Evolutionary conservation across 768 basidiomycete species (phyloP).

Genomic region (Podaxis sp.): DNA sequence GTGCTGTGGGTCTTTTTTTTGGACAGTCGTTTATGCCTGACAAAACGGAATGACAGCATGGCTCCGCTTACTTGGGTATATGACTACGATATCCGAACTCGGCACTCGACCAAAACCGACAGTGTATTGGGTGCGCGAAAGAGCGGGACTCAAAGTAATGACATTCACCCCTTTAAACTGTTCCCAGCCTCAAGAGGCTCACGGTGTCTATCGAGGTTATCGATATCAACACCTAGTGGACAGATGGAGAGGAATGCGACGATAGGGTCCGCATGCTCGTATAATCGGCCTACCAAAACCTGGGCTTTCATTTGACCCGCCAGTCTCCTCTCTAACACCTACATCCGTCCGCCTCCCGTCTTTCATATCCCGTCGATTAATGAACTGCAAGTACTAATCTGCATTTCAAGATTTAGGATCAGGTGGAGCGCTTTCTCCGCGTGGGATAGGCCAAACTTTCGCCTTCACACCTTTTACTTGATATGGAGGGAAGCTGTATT

Average conservation of each 20-base stretch:
- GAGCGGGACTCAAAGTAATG: not conserved
- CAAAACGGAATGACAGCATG: not conserved
- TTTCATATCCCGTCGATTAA: not conserved
- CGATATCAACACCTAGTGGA: not conserved
- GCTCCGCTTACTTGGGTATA: not conserved
- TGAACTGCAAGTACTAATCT: not conserved
- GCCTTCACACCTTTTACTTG: not conserved
- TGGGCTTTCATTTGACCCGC: not conserved
- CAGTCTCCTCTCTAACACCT: not conserved
- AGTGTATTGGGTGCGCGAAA: not conserved
- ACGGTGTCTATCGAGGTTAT: not conserved
- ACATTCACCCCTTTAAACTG: not conserved
- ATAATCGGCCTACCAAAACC: not conserved
- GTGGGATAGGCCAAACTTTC: not conserved
- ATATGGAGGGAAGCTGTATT: not conserved
- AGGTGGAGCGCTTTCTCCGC: not conserved
- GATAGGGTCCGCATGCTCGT: not conserved
- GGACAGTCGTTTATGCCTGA: not conserved
- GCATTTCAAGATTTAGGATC: not conserved
- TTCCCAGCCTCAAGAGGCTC: not conserved
- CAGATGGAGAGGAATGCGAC: not conserved
- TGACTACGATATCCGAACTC: not conserved
- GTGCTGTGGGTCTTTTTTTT: not conserved
- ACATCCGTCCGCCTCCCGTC: too few species aligned
- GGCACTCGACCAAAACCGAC: not conserved